Evolutionary conservation across 306 rosid genomes (phyloP), one percentile per base, ranked within the genome.

Genomic region (Cucumis sativus): DNA sequence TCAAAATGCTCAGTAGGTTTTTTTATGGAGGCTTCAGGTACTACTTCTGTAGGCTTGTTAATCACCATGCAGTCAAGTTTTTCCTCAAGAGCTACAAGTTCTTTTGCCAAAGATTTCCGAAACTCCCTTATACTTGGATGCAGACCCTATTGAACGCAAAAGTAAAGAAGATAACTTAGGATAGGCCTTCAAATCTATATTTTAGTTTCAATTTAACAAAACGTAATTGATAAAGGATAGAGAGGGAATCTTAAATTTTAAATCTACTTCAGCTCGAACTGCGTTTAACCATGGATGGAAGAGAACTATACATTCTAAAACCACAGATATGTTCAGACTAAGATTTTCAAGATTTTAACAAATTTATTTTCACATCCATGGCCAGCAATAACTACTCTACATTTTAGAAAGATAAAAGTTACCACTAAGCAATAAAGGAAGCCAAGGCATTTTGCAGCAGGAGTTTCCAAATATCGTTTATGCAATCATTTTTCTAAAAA

Each of bases 21-120:
- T 17, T 49, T 12, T 5, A 63, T 25, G 58, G 76, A 5, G 0
- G 37, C 37, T 69, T 4, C 51, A 54, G 69, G 63, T 54, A 51
- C 40, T 57, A 82, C 55, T 63, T 74, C 83, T 77, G 77, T 78
- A 78, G 82, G 76, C 43, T 78, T 79, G 62, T 61, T 67, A 0
- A 52, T 35, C 18, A 35, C 39, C n/a, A 87, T 7, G 65, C 84
- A 85, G 78, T 94, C 98, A 11, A 91, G 88, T 84, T 76, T 88
- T 63, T 89, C 98, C 76, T 94, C 94, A 81, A 94, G 82, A 30
- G 66, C 71, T 60, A 79, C 87, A 8, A 94, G 97, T 85, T 90
- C 97, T 74, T 82, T 94, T 14, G 94, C 98, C 84, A 94, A 78
- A 10, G 98, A 87, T 82, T 92, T 94, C 74, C 97, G 88, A 10